Conservation (phyloP, 257 asterid genomes). For the Dorcoceras hygrometricum region DNA sequence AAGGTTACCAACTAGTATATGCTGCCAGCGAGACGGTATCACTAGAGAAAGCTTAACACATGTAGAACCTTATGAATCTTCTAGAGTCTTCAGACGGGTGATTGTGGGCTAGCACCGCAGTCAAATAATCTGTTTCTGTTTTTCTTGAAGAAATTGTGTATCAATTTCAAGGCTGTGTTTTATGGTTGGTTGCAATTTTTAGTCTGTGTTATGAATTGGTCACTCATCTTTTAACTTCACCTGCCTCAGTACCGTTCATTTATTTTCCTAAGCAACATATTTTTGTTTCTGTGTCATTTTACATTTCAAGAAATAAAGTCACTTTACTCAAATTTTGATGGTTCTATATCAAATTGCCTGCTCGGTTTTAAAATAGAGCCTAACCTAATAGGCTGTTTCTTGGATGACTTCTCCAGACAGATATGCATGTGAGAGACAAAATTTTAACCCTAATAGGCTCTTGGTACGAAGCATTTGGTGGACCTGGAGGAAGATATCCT, state of each 20-base stretch:
- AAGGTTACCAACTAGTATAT: not conserved
- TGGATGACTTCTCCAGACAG: constrained; percentile 57
- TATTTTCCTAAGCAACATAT: not conserved
- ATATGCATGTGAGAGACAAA: constrained; percentile 79
- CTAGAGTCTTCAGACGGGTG: not conserved
- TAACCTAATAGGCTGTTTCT: constrained; percentile 20
- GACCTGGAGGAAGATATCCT: constrained; percentile 79
- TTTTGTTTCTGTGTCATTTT: too few relatives aligned
- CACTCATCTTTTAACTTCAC: not conserved
- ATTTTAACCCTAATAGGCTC: constrained; percentile 63
- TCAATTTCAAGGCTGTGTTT: too few relatives aligned
- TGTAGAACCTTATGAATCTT: not conserved
- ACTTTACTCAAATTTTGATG: not conserved
- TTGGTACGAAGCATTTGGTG: constrained; percentile 96
- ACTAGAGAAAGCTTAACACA: too few relatives aligned
- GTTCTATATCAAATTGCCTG: not conserved
- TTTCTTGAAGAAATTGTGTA: not conserved
- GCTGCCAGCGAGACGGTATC: not conserved
- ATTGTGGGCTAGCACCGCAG: not conserved
- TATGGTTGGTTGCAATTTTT: not conserved
- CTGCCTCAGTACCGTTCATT: not conserved
- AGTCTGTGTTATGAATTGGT: not conserved
- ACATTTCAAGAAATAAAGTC: too few relatives aligned
- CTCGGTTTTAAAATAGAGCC: not conserved
- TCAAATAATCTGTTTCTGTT: not conserved